Evolutionary conservation across 2,329 filamentous ascomycete genomes (phyloP).

Genomic region (Metarhizium rileyi): DNA sequence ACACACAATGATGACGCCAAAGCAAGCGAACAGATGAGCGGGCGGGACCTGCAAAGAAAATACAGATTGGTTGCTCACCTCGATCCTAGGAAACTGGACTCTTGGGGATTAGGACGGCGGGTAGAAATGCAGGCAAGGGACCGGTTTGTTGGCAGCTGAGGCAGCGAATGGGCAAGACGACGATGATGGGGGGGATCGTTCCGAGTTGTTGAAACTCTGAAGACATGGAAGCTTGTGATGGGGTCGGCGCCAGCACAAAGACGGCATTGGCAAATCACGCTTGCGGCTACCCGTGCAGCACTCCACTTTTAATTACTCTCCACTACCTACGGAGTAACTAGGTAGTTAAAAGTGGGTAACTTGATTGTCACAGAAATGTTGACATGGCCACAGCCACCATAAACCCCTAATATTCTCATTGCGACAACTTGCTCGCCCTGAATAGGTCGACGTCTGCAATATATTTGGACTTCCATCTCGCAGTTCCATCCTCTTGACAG

Average conservation of each 20-base stretch:
- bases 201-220: no score
- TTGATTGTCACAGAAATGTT: no score
- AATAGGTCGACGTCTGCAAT: no score
- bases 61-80: background rate
- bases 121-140: background rate
- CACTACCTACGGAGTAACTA: no score
- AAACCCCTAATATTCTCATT: no score
- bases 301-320: no score
- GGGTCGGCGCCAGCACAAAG: background rate
- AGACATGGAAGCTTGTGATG: background rate
- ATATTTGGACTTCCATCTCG: no score
- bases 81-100: background rate
- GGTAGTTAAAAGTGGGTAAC: no score
- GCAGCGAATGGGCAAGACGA: background rate
- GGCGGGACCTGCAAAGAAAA: background rate
- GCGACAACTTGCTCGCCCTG: no score
- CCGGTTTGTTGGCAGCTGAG: background rate
- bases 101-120: background rate
- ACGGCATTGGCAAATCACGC: slow-evolving; percentile 17
- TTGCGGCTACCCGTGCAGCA: no score
- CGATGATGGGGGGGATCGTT: background rate
- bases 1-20: background rate
- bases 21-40: background rate
- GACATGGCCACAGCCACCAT: no score
- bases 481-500: no score